Percentiles rank a stretch among this genome's conserved stretches.
Conservation (phyloP, 2,329 filamentous ascomycete species). For the Periconia digitata region DNA sequence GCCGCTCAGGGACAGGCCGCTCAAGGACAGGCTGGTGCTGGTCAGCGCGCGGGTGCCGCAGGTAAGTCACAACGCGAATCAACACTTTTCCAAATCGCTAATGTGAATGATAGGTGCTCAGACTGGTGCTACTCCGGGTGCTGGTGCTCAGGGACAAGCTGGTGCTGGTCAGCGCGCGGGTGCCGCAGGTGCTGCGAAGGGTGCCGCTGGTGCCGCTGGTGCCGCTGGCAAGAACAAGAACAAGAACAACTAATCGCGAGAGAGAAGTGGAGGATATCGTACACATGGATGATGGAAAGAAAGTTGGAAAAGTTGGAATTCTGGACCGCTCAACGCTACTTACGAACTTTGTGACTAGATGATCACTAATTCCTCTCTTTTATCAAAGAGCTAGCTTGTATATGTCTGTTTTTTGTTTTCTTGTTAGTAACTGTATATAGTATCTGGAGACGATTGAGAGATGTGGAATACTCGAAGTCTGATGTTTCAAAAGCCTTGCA, state of each 20-base stretch:
- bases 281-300: neutral
- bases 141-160: constrained; percentile 5
- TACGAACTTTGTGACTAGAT: neutral
- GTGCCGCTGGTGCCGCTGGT: neutral
- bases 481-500: neutral
- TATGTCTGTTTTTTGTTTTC: neutral
- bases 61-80: neutral
- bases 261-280: neutral
- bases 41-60: neutral
- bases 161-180: constrained; percentile 2
- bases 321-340: neutral
- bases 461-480: neutral
- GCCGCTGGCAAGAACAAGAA: neutral
- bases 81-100: too few species aligned
- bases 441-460: neutral
- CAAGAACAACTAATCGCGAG: neutral
- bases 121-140: constrained; percentile 3
- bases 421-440: neutral
- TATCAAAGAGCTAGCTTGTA: neutral
- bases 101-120: neutral
- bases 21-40: constrained; percentile 3
- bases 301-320: neutral
- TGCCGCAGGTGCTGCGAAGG: neutral
- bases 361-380: neutral
- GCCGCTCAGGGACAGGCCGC: constrained; percentile 4